Percentiles rank a stretch among this genome's conserved stretches.
phyloP scores from a whole-genome alignment of 1,284 basidiomycete species.

The Trametes polyzona region DNA sequence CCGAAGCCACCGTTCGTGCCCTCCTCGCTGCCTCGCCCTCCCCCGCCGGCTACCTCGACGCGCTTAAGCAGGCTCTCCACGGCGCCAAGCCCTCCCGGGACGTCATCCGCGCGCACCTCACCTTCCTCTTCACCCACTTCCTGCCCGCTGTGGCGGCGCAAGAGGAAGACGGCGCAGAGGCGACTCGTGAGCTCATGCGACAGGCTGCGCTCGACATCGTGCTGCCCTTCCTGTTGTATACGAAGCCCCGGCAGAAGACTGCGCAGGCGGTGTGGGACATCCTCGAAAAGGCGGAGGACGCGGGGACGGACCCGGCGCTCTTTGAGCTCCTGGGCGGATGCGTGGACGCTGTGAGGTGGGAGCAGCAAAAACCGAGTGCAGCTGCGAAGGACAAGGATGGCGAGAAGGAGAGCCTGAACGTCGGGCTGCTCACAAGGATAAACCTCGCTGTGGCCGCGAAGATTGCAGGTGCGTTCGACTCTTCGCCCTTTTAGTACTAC shows the following conservation, averaged over 20 bases:
- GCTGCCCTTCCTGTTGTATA: constrained; percentile 76
- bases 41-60: constrained; percentile 58
- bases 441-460: constrained; percentile 58
- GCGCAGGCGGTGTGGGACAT: constrained; percentile 68
- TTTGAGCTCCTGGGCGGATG: constrained; percentile 54
- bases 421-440: constrained; percentile 50
- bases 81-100: constrained; percentile 50
- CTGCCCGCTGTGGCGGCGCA: constrained; percentile 21
- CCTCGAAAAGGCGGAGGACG: constrained; percentile 42
- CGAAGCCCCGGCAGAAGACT: constrained; percentile 69
- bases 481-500: not conserved
- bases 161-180: constrained; percentile 8
- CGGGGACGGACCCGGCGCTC: constrained; percentile 21
- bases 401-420: constrained; percentile 39
- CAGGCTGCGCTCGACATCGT: constrained; percentile 63
- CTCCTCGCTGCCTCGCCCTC: constrained; percentile 51
- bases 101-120: constrained; percentile 61
- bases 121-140: constrained; percentile 63
- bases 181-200: constrained; percentile 40
- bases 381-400: constrained; percentile 38
- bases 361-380: constrained; percentile 31
- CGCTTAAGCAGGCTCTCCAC: constrained; percentile 50
- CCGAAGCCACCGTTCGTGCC: constrained; percentile 41
- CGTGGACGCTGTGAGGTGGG: constrained; percentile 44
- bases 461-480: constrained; percentile 61